Evolutionary conservation across 768 basidiomycete genomes (phyloP).

Genomic region (Kwoniella botswanensis): DNA sequence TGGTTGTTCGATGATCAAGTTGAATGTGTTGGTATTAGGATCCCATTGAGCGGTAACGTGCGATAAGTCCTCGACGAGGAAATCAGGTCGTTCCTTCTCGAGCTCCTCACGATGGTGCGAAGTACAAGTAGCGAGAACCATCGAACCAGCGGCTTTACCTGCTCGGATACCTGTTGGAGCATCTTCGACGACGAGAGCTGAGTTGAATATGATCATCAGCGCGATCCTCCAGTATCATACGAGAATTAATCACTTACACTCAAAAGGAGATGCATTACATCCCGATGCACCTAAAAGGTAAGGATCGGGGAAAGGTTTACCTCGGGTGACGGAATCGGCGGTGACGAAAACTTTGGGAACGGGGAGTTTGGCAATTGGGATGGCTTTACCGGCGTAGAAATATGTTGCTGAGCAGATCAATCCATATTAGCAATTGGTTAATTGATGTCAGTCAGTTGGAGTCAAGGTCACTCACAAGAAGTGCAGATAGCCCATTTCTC

Average conservation of each 20-base stretch:
- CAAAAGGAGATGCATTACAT: slow-evolving; percentile 66
- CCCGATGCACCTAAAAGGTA: slow-evolving; percentile 78
- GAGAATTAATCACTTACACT: slow-evolving; percentile 61
- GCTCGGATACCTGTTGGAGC: slow-evolving; percentile 80
- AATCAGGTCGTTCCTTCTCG: slow-evolving; percentile 58
- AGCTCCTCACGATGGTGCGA: slow-evolving; percentile 64
- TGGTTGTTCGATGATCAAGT: slow-evolving; percentile 56
- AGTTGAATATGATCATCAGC: background rate
- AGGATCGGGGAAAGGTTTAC: slow-evolving; percentile 86
- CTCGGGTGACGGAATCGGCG: slow-evolving; percentile 73
- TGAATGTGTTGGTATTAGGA: slow-evolving; percentile 47
- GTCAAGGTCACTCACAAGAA: slow-evolving; percentile 63
- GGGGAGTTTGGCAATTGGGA: slow-evolving; percentile 69
- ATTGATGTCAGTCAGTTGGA: too few species aligned
- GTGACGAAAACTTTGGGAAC: slow-evolving; percentile 69
- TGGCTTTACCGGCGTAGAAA: slow-evolving; percentile 73
- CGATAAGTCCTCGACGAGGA: slow-evolving; percentile 58
- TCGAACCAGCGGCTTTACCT: slow-evolving; percentile 77
- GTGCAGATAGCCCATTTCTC: slow-evolving; percentile 87
- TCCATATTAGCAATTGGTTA: background rate
- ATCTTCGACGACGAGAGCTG: slow-evolving; percentile 79
- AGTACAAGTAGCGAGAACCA: slow-evolving; percentile 82
- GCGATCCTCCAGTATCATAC: too few species aligned
- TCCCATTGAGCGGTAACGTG: slow-evolving; percentile 56
- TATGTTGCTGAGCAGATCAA: slow-evolving; percentile 66